Evolutionary conservation across 2,329 filamentous ascomycete species (phyloP).

Genomic region (Neocatenulostroma microsporum): DNA sequence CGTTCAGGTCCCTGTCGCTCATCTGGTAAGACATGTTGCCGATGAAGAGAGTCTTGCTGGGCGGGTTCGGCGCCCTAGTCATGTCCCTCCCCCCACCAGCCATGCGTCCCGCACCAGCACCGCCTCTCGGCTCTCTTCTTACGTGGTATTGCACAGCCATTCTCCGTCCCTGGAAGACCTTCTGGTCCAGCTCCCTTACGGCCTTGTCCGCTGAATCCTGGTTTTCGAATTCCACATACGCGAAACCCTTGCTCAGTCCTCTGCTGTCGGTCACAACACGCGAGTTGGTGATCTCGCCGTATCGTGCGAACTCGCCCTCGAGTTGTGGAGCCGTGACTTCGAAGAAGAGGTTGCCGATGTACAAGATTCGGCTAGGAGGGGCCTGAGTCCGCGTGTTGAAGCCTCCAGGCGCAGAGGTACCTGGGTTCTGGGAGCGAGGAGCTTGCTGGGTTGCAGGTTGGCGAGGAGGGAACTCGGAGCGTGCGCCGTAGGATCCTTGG

Average conservation of each 20-base stretch:
- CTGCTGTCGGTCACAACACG: constrained; percentile 53
- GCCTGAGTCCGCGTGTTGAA: too few species aligned
- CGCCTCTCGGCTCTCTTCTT: constrained; percentile 2
- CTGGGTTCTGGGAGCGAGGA: too few species aligned
- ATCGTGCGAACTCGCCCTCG: constrained; percentile 51
- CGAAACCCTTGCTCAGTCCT: constrained; percentile 64
- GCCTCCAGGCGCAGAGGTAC: too few species aligned
- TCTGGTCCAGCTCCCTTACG: constrained; percentile 51
- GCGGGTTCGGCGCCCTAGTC: constrained; percentile 31
- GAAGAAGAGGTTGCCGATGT: constrained; percentile 63
- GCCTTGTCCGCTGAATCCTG: constrained; percentile 49
- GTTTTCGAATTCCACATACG: constrained; percentile 54
- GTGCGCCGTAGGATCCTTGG: constrained; percentile 2
- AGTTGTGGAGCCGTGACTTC: constrained; percentile 57
- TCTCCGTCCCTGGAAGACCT: constrained; percentile 56
- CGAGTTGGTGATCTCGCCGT: constrained; percentile 48
- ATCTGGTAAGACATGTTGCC: constrained; percentile 83
- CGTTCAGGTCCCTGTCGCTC: constrained; percentile 72
- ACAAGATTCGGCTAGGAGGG: constrained; percentile 45
- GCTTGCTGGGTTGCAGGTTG: too few species aligned
- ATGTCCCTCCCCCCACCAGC: background rate
- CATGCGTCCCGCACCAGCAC: background rate
- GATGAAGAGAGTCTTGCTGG: constrained; percentile 65
- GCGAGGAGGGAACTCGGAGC: too few species aligned
- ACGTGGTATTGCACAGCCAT: constrained; percentile 54